Evolutionary conservation across 352 stramenopile genomes (phyloP), one percentile per base, ranked within the genome.

Genomic region (Pythium rhizo-oryzae): DNA sequence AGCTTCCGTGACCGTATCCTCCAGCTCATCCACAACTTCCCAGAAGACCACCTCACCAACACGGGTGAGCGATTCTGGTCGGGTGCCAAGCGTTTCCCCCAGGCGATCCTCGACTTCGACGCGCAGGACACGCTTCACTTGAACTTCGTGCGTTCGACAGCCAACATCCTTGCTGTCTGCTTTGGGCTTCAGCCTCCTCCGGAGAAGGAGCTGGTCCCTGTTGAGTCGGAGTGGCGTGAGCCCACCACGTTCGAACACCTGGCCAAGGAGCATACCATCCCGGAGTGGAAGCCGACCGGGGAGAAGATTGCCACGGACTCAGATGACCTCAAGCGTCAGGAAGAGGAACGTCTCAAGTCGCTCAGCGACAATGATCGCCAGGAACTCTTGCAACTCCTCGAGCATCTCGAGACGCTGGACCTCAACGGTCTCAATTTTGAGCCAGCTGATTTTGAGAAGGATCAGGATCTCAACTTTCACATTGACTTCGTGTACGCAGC

Each of bases 401-500:
- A 90, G 15, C 85, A 94, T 52, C 80, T 95, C 2, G 81, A 87
- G 63, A 62, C 55, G 11, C 56, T 92, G 66, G 77, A 92, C 18
- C 55, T 93, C 11, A 76, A 59, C 21, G 81, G 80, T 30, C 59
- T 92, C 21, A 75, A 76, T 15, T 93, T 93, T 30, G 87, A 93
- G 55, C 82, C 87, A 6, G 87, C 87, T 12, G 92, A 97, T 62
- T 99, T 99, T 81, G 97, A 99, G 75, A 99, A 99, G 77, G 98
- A 99, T 76, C 93, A 99, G 71, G 84, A 96, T 65, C 77, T 99
- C 69, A 96, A 95, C 71, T 95, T 95, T 70, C 87, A 97, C 77
- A 99, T 99, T 75, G 80, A 95, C 65, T 99, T 99, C 76, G 96
- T 99, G 23, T 98, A 98, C 59, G 97, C 97, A 24, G 87, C 97